Conservation (phyloP, 1,284 basidiomycete genomes). For the Lentinus polychrous region DNA sequence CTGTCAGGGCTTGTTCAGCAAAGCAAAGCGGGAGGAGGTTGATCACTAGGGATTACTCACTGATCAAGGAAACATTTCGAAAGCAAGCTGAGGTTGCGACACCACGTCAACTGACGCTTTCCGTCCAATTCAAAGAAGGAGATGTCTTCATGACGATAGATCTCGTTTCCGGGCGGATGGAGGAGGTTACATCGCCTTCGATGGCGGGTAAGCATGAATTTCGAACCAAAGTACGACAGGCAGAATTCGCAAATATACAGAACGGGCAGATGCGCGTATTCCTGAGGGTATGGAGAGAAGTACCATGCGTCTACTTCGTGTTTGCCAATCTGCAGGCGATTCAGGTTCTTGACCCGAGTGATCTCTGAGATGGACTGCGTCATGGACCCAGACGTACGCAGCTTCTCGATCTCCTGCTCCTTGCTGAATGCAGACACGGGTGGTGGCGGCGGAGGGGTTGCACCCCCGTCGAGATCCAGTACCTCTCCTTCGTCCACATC, state of each 20-base stretch:
- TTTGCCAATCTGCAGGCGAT: constrained; percentile 92
- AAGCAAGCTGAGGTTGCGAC: constrained; percentile 92
- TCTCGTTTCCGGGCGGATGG: constrained; percentile 99
- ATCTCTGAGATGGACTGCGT: constrained; percentile 98
- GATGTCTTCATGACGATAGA: constrained; percentile 94
- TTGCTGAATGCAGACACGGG: constrained; percentile 72
- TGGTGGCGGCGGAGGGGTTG: constrained; percentile 34
- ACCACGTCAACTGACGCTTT: constrained; percentile 93
- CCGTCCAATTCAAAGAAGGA: constrained; percentile 99
- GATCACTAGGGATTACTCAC: constrained; percentile 30
- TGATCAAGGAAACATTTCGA: constrained; percentile 99
- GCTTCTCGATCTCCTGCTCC: constrained; percentile 97
- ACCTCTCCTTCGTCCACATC: constrained; percentile 40
- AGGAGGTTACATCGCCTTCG: constrained; percentile 86
- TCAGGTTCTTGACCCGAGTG: constrained; percentile 96
- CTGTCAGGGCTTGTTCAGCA: constrained; percentile 35
- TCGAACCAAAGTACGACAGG: constrained; percentile 82
- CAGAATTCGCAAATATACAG: constrained; percentile 99
- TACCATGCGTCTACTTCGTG: constrained; percentile 99
- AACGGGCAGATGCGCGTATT: constrained; percentile 92
- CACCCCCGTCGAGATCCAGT: constrained; percentile 32
- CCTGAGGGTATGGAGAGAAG: constrained; percentile 97
- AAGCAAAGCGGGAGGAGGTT: not conserved
- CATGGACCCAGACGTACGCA: constrained; percentile 97
- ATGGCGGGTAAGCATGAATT: constrained; percentile 86